These are phyloP conservation scores for Colletotrichum lupini DNA, from an alignment of 2,329 filamentous ascomycete genomes.

Conservation along the genomic window DNA sequence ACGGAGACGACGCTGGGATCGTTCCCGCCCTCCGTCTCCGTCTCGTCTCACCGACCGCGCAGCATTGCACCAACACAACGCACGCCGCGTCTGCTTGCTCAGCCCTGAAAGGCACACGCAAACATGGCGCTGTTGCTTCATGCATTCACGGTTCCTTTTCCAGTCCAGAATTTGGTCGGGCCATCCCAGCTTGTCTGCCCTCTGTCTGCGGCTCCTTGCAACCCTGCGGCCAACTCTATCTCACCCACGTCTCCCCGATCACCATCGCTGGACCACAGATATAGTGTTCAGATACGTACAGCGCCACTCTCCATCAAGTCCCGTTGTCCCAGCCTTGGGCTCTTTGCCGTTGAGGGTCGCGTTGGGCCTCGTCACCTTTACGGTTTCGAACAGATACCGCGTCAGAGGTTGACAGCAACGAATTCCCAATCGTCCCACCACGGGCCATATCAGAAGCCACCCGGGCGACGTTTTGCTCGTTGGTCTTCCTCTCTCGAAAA, in stretches of 20 bases:
- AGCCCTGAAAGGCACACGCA: constrained; percentile 19
- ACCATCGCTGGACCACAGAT: background rate
- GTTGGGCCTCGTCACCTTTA: constrained; percentile 12
- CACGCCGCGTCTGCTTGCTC: constrained; percentile 7
- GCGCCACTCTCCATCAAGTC: background rate
- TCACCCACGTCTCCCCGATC: constrained; percentile 2
- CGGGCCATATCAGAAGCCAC: constrained; percentile 5
- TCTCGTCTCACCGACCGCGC: constrained; percentile 22
- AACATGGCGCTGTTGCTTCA: constrained; percentile 5
- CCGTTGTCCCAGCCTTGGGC: background rate
- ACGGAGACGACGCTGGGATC: background rate
- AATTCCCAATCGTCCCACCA: constrained; percentile 1
- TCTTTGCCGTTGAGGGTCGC: background rate
- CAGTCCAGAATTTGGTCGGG: constrained; percentile 13
- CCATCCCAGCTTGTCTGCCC: constrained; percentile 25
- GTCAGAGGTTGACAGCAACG: constrained; percentile 24
- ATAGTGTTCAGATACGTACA: background rate
- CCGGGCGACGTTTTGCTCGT: background rate
- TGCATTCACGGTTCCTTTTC: constrained; percentile 19
- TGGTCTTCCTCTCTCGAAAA: background rate
- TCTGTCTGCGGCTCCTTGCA: constrained; percentile 25
- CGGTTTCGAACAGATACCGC: constrained; percentile 22
- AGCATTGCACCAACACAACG: background rate
- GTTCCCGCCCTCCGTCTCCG: background rate
- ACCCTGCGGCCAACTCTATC: background rate